Evolutionary conservation across 345 rosid species (phyloP), one percentile per base, ranked within the genome.

Genomic region (Hypericum perforatum): DNA sequence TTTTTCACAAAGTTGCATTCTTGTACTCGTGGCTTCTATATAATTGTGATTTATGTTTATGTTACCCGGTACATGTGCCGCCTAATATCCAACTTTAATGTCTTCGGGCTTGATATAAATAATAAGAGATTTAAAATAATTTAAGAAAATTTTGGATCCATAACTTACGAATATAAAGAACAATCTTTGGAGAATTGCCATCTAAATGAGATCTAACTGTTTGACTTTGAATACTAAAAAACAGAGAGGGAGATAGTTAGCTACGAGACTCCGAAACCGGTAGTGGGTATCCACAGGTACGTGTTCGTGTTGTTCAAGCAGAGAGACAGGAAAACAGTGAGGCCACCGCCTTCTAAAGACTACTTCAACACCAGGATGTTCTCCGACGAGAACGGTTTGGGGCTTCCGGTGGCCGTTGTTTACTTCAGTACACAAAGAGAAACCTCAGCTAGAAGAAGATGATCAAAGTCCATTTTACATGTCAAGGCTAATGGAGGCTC

Each of bases 61-160:
- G n/a, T n/a, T n/a, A n/a, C n/a, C n/a, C n/a, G n/a, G n/a, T n/a
- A n/a, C n/a, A n/a, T n/a, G n/a, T n/a, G n/a, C n/a, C n/a, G n/a
- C n/a, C n/a, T n/a, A n/a, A n/a, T n/a, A n/a, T n/a, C n/a, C n/a
- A n/a, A n/a, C n/a, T n/a, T n/a, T n/a, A n/a, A n/a, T n/a, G n/a
- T n/a, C n/a, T n/a, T n/a, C 77, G 84, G 97, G 98, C 77, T 87
- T 80, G 98, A 87, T 13, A 82, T n/a, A n/a, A n/a, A n/a, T n/a
- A n/a, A n/a, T n/a, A n/a, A n/a, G n/a, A n/a, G n/a, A n/a, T n/a
- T n/a, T n/a, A n/a, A n/a, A n/a, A n/a, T n/a, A n/a, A n/a, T n/a
- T n/a, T n/a, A n/a, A n/a, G n/a, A n/a, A n/a, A n/a, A n/a, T n/a
- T n/a, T n/a, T n/a, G n/a, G n/a, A n/a, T n/a, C n/a, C n/a, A n/a